These are phyloP conservation scores for Perkinsus olseni DNA, from an alignment of 169 alveolate genomes.

Conservation along the genomic window DNA sequence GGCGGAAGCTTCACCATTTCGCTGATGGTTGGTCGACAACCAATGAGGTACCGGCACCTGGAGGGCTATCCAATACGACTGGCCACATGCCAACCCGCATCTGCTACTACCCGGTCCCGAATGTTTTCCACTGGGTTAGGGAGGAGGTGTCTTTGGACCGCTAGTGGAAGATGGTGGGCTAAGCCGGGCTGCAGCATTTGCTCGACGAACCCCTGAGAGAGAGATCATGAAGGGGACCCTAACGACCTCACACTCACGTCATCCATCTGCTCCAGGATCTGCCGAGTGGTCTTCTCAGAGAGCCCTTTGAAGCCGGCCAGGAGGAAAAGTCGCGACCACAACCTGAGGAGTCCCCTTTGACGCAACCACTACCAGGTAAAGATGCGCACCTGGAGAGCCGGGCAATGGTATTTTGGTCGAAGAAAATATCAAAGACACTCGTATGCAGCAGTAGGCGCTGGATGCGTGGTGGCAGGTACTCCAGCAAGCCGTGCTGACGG, in stretches of 20 bases:
- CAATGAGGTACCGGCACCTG: not conserved
- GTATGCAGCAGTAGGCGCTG: not conserved
- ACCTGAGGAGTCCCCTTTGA: not conserved
- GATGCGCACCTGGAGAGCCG: not conserved
- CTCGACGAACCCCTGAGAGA: not conserved
- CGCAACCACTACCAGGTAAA: not conserved
- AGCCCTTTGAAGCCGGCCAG: not conserved
- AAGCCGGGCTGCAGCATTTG: not conserved
- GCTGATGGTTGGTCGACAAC: not conserved
- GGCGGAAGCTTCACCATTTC: not conserved
- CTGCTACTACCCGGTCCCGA: not conserved
- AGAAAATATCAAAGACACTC: not conserved
- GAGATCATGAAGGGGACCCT: not conserved
- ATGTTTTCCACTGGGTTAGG: not conserved
- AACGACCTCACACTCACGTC: not conserved
- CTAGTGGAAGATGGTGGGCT: not conserved
- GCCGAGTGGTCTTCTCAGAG: not conserved
- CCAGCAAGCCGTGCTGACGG: not conserved
- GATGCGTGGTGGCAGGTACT: not conserved
- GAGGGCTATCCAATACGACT: not conserved
- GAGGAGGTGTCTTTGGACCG: not conserved
- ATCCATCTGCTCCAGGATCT: not conserved
- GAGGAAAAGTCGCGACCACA: not conserved
- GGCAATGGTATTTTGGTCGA: not conserved
- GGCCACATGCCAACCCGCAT: too few species aligned